Evolutionary conservation across 2,329 filamentous ascomycete genomes (phyloP).

Genomic region (Tympanopsis confertula): DNA sequence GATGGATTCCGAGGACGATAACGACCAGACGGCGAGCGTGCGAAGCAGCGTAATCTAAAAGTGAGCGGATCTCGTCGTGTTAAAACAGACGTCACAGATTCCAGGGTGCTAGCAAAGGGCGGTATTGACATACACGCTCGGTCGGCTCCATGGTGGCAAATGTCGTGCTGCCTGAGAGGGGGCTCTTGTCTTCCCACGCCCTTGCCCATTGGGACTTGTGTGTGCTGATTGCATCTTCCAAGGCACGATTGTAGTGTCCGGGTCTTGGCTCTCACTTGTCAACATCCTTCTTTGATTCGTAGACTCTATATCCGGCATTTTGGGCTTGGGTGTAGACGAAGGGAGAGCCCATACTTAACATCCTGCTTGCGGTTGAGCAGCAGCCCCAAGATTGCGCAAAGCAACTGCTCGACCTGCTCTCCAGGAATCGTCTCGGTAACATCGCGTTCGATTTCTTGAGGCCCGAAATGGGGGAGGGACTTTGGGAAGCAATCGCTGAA

Average conservation of each 20-base stretch:
- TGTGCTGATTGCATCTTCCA: constrained; percentile 81
- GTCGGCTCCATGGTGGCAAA: constrained; percentile 75
- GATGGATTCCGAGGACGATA: constrained; percentile 76
- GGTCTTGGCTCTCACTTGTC: constrained; percentile 82
- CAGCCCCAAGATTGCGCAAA: constrained; percentile 79
- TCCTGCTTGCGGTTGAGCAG: constrained; percentile 96
- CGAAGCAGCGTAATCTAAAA: constrained; percentile 69
- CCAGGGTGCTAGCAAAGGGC: constrained; percentile 6
- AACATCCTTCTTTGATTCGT: constrained; percentile 61
- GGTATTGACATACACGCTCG: constrained; percentile 55
- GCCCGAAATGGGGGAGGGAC: constrained; percentile 78
- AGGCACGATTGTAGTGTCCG: constrained; percentile 81
- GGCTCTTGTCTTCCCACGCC: constrained; percentile 73
- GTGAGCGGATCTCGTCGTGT: constrained; percentile 4
- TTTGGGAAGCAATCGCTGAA: constrained; percentile 84
- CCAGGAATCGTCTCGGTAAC: constrained; percentile 68
- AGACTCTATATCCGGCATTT: background rate
- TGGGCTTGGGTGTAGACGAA: constrained; percentile 2
- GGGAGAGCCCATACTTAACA: constrained; percentile 65
- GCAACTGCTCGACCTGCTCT: constrained; percentile 72
- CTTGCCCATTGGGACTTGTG: constrained; percentile 82
- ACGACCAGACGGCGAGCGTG: constrained; percentile 75
- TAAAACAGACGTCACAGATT: background rate
- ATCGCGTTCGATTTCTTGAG: constrained; percentile 86
- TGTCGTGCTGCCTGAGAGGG: constrained; percentile 65